Percentiles rank a stretch among this genome's conserved stretches.
phyloP scores from a whole-genome alignment of 2,329 filamentous ascomycete species.

The Alternaria brassicae region DNA sequence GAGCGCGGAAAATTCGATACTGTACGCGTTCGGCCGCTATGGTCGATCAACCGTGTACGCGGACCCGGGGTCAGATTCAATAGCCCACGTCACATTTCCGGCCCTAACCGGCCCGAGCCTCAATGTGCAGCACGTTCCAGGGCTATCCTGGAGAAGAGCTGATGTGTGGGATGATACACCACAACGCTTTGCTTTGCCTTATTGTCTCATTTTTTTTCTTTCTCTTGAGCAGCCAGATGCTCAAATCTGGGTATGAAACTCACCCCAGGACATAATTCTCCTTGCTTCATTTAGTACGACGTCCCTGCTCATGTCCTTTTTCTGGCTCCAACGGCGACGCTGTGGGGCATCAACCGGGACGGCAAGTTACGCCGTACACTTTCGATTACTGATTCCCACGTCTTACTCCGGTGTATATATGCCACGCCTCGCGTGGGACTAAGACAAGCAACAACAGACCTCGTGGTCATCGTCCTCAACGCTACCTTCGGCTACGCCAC shows the following conservation, averaged over 20 bases:
- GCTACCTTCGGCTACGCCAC: constrained; percentile 21
- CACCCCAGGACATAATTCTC: background rate
- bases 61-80: constrained; percentile 25
- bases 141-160: constrained; percentile 16
- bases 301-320: constrained; percentile 2
- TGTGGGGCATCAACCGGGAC: constrained; percentile 4
- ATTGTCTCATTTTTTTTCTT: constrained; percentile 7
- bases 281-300: constrained; percentile 20
- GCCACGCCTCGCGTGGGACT: constrained; percentile 20
- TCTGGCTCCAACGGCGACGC: constrained; percentile 7
- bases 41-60: constrained; percentile 41
- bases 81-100: constrained; percentile 30
- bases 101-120: constrained; percentile 42
- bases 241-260: constrained; percentile 11
- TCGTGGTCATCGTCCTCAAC: constrained; percentile 15
- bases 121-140: constrained; percentile 33
- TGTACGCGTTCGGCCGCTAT: constrained; percentile 29
- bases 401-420: constrained; percentile 6
- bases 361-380: constrained; percentile 8
- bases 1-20: constrained; percentile 27
- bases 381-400: constrained; percentile 8
- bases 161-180: constrained; percentile 12
- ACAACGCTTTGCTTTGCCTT: constrained; percentile 18
- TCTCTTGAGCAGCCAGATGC: background rate
- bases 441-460: constrained; percentile 15